Evolutionary conservation across 108 stramenopile species (phyloP), one percentile per base, ranked within the genome.

Genomic region (Poteriospumella lacustris): DNA sequence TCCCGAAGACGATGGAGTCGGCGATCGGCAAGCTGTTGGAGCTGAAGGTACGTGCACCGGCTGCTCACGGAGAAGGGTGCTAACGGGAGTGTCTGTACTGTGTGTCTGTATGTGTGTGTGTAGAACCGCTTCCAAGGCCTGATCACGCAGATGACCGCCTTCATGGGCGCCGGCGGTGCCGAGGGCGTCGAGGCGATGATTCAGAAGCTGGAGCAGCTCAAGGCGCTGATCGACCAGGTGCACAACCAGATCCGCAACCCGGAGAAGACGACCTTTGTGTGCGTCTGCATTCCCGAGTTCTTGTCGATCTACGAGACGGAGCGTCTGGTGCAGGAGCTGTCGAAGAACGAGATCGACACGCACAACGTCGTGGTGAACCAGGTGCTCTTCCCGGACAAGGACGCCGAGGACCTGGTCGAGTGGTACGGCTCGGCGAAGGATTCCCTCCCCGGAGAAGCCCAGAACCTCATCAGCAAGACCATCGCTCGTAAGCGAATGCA

Each of bases 301-400:
- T 85, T 99, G 68, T 95, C 94, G 73, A 94, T 99, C 72, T 99
- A 95, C 82, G 98, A 99, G 84, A 99, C 98, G 40, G 98, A 99
- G 87, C 90, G 98, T 60, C 90, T 99, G 81, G 98, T 99, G 43
- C 98, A 99, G 88, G 96, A 99, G 89, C 89, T 99, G 68, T 93
- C 94, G 79, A 96, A 97, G 78, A 95, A 93, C 75, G 96, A 95
- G 44, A 99, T 99, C 76, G 96, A 99, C 84, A 88, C 93, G 33
- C 96, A 96, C 86, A 99, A 99, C 82, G 95, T 99, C 77, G 96
- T 99, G 2, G 95, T 99, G 73, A 99, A 99, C 75, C 98, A 99
- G 87, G 96, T 97, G 1, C 82, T 99, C n/a, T 99, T 96, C 84
- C 95, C 95, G 29, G 95, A 96, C 83, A 95, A 96, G 85, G 95